Evolutionary conservation across 2,329 filamentous ascomycete species (phyloP), one percentile per base, ranked within the genome.

Genomic region (Arthrobotrys conoides): DNA sequence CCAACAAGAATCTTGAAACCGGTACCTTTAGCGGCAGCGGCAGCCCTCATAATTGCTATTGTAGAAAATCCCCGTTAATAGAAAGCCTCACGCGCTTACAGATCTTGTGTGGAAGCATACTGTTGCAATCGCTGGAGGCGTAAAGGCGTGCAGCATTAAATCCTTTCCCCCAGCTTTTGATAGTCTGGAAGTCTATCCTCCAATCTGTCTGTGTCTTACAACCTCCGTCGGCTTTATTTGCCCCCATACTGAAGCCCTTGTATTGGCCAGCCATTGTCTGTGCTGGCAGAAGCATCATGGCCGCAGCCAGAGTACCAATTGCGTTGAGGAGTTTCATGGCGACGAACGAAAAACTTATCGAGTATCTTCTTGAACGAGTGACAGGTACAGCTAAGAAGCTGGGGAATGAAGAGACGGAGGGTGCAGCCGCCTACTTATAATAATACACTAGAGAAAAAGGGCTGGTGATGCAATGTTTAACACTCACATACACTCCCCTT

Each of bases 121-220:
- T 88, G 80, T 91, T 86, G 84, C 91, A 93, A 83, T 92, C 90
- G 67, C 86, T 88, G 18, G 90, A 89, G 20, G 90, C 87, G 84
- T 93, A 93, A 71, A 89, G 89, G 77, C 91, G 88, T 61, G 57
- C 55, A 30, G 61, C 63, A 16, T 78, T 78, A 55, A 72, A 72
- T 4, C 75, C 68, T 33, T 72, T 72, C 0, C 55, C 64, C 81
- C 81, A 82, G 22, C 80, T 80, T 72, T 84, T 83, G 65, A 85
- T 81, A 8, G 82, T 82, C 55, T 83, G 81, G 81, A 85, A 85
- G 46, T 84, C 84, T 8, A 71, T 76, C 5, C 75, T 75, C 84
- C 84, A 85, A 64, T 85, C 81, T 4, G 78, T 85, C 81, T 53
- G 61, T 36, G 73, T 83, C 66, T 85, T 85, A 83, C 85, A 86